Base-by-base conservation (phyloP, 78 protist species). In the Creolimax fragrantissima region DNA sequence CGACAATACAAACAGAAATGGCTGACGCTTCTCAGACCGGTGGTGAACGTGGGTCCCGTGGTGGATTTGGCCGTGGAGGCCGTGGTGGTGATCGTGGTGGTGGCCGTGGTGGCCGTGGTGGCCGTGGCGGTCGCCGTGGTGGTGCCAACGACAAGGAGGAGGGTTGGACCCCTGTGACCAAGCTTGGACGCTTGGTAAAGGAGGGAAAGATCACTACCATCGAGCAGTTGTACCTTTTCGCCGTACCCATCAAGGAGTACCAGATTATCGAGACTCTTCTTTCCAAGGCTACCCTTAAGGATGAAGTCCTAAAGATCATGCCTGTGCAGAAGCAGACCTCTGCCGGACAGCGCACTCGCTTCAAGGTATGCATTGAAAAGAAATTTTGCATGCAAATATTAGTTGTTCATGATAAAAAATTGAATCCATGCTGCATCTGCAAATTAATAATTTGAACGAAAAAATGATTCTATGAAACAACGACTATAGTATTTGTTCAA, bases 301-400 rank as follows among this genome's bases (percentile, higher is more conserved):
- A 96, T 42, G 97, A 96, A 86, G 96, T 97, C 41, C 94, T 98
- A 97, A 96, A 96, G 95, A 94, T 97, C 91, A 95, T 95, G 94
- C 98, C 99, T 90, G 99, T 99, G 24, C 99, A 99, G 97, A 99
- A 99, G 98, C 99, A 98, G 96, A 98, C 99, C 90, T 93, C 96
- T 90, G 99, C 99, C 95, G 99, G 99, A 93, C 99, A 99, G 96
- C 97, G 99, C 92, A 99, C 99, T 85, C 96, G 99, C 93, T 98
- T 99, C 99, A 99, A 98, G 24, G 74, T 58, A 58, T 32, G 74
- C 24, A 58, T 58, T 97, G 97, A 24, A 58, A 24, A 58, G 24
- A 32, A 58, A 58, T 58, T 17, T 1, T 58, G 74, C 74, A 58
- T 58, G 11, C 74, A 24, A 17, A 0, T 58, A 24, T 58, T 58